Percentiles rank a stretch among this genome's conserved stretches.
Evolutionary conservation across 305 asterid genomes (phyloP).

Genomic region (Fraxinus floribunda): DNA sequence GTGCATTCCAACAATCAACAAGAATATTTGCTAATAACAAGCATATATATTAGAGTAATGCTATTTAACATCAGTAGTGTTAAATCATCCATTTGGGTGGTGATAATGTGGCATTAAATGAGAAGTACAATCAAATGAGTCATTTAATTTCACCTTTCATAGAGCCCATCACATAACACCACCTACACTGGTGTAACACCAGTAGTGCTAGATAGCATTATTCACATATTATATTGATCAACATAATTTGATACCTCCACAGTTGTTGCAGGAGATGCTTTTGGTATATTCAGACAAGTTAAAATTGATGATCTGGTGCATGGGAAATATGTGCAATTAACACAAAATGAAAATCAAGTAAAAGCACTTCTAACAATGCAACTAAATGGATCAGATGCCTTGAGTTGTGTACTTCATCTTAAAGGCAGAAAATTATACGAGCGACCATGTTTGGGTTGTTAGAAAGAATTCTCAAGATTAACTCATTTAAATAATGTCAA

Average conservation of each 20-base stretch:
- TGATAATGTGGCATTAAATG: not conserved
- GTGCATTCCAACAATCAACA: constrained; percentile 24
- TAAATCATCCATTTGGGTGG: not conserved
- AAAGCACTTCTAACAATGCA: not conserved
- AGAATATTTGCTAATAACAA: not conserved
- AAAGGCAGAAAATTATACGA: not conserved
- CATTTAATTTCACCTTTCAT: not conserved
- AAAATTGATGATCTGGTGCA: constrained; percentile 54
- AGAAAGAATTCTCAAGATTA: not conserved
- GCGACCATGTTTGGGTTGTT: not conserved
- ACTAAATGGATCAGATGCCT: constrained; percentile 10
- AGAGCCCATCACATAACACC: not conserved
- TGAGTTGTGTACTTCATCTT: not conserved
- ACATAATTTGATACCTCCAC: constrained; percentile 62
- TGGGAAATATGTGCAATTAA: constrained; percentile 20
- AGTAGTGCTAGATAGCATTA: not conserved
- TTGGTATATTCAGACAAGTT: constrained; percentile 43
- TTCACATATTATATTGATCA: constrained; percentile 4
- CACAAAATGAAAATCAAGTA: constrained; percentile 23
- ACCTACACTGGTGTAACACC: not conserved
- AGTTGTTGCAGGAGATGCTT: constrained; percentile 62
- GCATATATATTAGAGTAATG: constrained; percentile 1
- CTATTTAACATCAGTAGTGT: not conserved
- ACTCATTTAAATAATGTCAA: not conserved
- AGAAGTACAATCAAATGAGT: not conserved